Evolutionary conservation across 331 rosid genomes (phyloP), one percentile per base, ranked within the genome.

Genomic region (Pyracantha coccinea): DNA sequence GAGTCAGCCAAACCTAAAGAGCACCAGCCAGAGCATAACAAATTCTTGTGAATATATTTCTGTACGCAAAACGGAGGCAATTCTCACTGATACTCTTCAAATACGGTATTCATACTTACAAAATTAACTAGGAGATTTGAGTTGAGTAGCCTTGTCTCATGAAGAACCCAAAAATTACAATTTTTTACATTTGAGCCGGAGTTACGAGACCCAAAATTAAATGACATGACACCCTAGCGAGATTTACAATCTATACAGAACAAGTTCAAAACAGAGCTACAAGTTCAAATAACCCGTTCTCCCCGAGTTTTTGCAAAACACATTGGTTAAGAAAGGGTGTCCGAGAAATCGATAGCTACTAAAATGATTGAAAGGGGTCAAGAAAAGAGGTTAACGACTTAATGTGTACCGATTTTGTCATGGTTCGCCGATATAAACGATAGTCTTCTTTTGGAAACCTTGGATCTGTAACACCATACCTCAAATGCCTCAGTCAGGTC

Each of bases 401-500:
- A 88, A 66, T 76, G 69, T 60, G 88, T 33, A 75, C 77, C 65
- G 38, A 84, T 74, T 72, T 79, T 77, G 76, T 80, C 85, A 73
- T 78, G 86, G 65, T 83, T 87, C 75, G 83, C 87, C 67, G 82
- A 89, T 59, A 82, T 54, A 52, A 84, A 53, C 8, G 96, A 86
- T 60, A 94, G 76, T 78, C 97, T 89, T 80, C 97, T 87, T 78
- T 82, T 88, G 14, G 97, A 87, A 79, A 90, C 96, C 84, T 91
- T 94, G 74, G 96, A 84, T 75, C 96, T 81, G 66, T 86, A 92
- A 79, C 96, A 92, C 97, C 99, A 94, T 32, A 87, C 90, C 77
- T 94, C 96, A 61, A 94, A 94, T 38, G 97, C 97, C 81, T 91
- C 96, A 0, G 94, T 87, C 72, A 94, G 84, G 85, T 94, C 97